phyloP scores from a whole-genome alignment of 345 rosid genomes.

The Syzygium jambos region DNA sequence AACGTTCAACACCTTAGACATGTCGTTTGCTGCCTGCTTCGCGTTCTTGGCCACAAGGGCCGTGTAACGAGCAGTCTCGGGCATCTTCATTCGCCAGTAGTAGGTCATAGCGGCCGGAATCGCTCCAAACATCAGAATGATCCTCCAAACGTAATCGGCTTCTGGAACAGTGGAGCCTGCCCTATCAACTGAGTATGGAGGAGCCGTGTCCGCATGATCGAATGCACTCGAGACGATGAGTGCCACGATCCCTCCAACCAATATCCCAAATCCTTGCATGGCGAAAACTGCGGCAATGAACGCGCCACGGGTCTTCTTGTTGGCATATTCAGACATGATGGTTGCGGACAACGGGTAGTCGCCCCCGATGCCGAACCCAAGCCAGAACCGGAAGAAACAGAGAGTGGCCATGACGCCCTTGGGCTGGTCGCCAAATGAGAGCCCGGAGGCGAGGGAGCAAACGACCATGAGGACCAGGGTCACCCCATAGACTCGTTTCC shows the following conservation, averaged over 20 bases:
- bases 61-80: conserved; percentile 37
- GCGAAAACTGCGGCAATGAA: conserved; percentile 75
- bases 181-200: background rate
- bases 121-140: conserved; percentile 27
- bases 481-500: conserved; percentile 63
- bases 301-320: conserved; percentile 66
- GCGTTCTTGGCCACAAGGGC: conserved; percentile 39
- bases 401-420: conserved; percentile 55
- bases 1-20: conserved; percentile 35
- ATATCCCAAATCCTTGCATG: conserved; percentile 82
- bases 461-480: conserved; percentile 61
- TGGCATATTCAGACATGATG: conserved; percentile 85
- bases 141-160: conserved; percentile 34
- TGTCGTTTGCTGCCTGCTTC: conserved; percentile 35
- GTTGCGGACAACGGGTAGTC: conserved; percentile 93
- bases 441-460: conserved; percentile 56
- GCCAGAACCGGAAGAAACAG: conserved; percentile 87
- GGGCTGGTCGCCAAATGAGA: conserved; percentile 29
- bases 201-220: conserved; percentile 5
- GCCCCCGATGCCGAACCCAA: conserved; percentile 87
- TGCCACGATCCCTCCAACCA: conserved; percentile 59
- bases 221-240: conserved; percentile 14
- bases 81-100: conserved; percentile 37
- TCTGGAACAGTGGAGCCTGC: background rate
- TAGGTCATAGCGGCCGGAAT: conserved; percentile 26